phyloP scores from a whole-genome alignment of 371 early-diverging fungal species.

The Funneliformis caledonium region DNA sequence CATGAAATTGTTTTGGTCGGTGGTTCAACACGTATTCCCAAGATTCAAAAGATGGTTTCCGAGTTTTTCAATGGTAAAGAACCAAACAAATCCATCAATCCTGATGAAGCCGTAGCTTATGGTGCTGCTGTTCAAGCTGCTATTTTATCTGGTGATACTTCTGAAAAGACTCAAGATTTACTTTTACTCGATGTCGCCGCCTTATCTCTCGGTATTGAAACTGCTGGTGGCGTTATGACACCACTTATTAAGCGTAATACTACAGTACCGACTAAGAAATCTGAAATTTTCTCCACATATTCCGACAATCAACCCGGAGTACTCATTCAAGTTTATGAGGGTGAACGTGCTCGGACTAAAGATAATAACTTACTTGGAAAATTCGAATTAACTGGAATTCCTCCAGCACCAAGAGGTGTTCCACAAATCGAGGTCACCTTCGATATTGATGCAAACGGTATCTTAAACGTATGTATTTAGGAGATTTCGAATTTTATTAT shows the following conservation, averaged over 20 bases:
- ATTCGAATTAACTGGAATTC: constrained; percentile 95
- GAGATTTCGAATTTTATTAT: neutral
- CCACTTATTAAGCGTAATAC: constrained; percentile 89
- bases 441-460: constrained; percentile 97
- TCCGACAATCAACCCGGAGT: constrained; percentile 98
- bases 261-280: constrained; percentile 88
- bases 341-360: constrained; percentile 94
- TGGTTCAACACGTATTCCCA: constrained; percentile 99
- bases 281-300: constrained; percentile 92
- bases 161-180: constrained; percentile 88
- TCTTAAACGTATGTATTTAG: constrained; percentile 76
- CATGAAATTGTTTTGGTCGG: constrained; percentile 99
- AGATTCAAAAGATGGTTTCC: constrained; percentile 94
- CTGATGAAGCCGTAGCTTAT: constrained; percentile 99
- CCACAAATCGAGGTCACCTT: constrained; percentile 98
- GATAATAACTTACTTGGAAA: constrained; percentile 96
- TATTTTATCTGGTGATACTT: constrained; percentile 93
- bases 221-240: constrained; percentile 92
- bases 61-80: constrained; percentile 91
- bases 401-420: constrained; percentile 95
- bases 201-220: constrained; percentile 90
- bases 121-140: constrained; percentile 99
- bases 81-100: constrained; percentile 96
- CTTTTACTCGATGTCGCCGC: constrained; percentile 75
- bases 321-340: constrained; percentile 96